These are phyloP conservation scores for Colletotrichum paranaense DNA, from an alignment of 2,329 filamentous ascomycete species.

Conservation along the genomic window DNA sequence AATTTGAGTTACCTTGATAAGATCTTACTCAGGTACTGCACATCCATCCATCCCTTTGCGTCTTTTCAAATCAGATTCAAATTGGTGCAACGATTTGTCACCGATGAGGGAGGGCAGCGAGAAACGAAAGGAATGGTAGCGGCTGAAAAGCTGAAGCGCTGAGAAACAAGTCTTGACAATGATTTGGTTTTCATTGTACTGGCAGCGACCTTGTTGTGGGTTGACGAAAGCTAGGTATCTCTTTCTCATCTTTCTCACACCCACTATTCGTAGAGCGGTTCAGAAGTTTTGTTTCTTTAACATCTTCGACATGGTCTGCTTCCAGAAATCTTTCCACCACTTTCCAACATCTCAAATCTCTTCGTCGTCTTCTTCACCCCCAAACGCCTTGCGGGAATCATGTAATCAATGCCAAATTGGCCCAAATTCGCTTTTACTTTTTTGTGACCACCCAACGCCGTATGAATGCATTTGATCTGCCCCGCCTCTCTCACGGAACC, in stretches of 20 bases:
- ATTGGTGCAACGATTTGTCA: not conserved
- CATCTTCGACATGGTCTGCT: not conserved
- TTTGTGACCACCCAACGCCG: slow-evolving; percentile 37
- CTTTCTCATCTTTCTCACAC: not conserved
- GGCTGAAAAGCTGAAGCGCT: not conserved
- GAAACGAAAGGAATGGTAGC: not conserved
- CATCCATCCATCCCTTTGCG: not conserved
- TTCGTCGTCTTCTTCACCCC: slow-evolving; percentile 6
- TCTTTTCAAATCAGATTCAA: not conserved
- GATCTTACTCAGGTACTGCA: too few species aligned
- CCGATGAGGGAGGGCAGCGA: not conserved
- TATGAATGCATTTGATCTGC: slow-evolving; percentile 36
- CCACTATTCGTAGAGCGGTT: not conserved
- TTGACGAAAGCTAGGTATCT: not conserved
- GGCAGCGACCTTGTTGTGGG: not conserved
- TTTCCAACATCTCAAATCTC: not conserved
- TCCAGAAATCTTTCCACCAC: not conserved
- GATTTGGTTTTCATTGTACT: not conserved
- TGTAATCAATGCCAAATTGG: slow-evolving; percentile 29
- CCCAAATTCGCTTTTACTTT: slow-evolving; percentile 28
- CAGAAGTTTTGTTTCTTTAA: not conserved
- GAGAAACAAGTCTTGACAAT: not conserved
- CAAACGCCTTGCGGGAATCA: slow-evolving; percentile 34
- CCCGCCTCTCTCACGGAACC: not conserved
- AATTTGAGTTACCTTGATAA: not conserved